Base-by-base conservation (phyloP, 164 flowering plant genomes). In the Piper betle region DNA sequence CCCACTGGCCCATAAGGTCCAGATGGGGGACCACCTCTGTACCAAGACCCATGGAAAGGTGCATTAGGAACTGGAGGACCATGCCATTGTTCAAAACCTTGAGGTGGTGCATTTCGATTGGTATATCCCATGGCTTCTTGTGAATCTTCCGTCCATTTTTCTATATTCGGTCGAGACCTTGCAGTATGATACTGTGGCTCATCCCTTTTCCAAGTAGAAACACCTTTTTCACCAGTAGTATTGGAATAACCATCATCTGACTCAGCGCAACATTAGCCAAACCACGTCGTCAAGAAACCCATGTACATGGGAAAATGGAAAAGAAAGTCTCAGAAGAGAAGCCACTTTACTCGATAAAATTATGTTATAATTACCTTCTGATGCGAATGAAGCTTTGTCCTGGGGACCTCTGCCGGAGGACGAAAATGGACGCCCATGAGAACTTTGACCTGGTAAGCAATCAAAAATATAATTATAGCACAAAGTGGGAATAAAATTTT, bases 31-130 rank as follows among this genome's bases (percentile, higher is more conserved):
- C 85, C 90, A 8, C 73, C 74, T 75, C 96, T 71, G 61, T 70
- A 88, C 99, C 97, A 94, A 68, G 77, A 82, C 53, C 87, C 96
- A 74, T 80, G 80, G 43, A 82, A 88, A 66, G 83, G 89, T 66
- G 82, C 88, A 64, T 73, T 80, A 62, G 75, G 77, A 33, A 80
- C 66, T 42, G 89, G 83, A 60, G 75, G 57, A 65, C 86, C 93
- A 69, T 73, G 93, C 96, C 96, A 91, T 55, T 81, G 76, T 18
- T 78, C 89, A 78, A 75, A 85, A 61, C 78, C 84, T 66, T 78
- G 95, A 40, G 81, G 82, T 11, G 78, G 79, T 59, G 81, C 74
- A 72, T 68, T 78, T 33, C 80, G 60, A 71, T 77, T 77, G 17
- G 72, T 77, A 67, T 77, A 89, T 42, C 80, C 71, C 7, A 39